Conservation (phyloP, 768 basidiomycete genomes). For the Collybia nuda region DNA sequence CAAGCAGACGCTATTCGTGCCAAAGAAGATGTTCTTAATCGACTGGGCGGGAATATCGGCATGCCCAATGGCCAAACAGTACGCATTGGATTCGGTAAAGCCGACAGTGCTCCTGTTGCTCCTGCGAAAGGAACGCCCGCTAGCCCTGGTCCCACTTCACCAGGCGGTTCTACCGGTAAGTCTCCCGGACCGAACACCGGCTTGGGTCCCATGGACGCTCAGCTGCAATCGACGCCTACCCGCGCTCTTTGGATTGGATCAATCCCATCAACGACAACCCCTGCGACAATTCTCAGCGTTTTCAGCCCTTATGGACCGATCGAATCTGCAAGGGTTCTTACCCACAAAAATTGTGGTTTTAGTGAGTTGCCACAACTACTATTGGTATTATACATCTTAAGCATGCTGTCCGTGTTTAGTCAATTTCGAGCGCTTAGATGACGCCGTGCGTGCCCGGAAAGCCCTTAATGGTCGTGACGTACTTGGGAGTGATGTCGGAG, state of each 20-base stretch:
- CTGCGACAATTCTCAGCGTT: slow-evolving; percentile 91
- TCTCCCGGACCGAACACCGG: slow-evolving; percentile 45
- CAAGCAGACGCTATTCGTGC: slow-evolving; percentile 95
- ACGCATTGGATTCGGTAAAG: slow-evolving; percentile 97
- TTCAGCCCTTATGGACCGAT: slow-evolving; percentile 98
- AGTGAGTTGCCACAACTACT: slow-evolving; percentile 44
- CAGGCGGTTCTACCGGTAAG: slow-evolving; percentile 50
- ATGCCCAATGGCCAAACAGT: slow-evolving; percentile 96
- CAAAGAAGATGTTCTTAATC: slow-evolving; percentile 96
- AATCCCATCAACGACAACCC: slow-evolving; percentile 93
- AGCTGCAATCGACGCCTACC: slow-evolving; percentile 89
- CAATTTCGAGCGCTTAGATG: slow-evolving; percentile 97
- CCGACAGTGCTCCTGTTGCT: slow-evolving; percentile 92
- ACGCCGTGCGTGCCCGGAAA: slow-evolving; percentile 93
- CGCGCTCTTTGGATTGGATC: slow-evolving; percentile 97
- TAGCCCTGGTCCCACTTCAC: slow-evolving; percentile 65
- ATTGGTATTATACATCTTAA: too few relatives aligned
- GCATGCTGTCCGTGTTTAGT: slow-evolving; percentile 41
- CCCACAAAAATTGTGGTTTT: slow-evolving; percentile 96
- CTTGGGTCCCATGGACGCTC: slow-evolving; percentile 75
- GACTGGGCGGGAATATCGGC: slow-evolving; percentile 90
- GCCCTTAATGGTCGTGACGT: slow-evolving; percentile 95
- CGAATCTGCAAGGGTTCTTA: slow-evolving; percentile 93
- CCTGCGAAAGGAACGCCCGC: slow-evolving; percentile 76
- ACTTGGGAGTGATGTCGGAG: slow-evolving; percentile 93